These are phyloP conservation scores for Apocynum venetum DNA, from an alignment of 257 asterid genomes.

Conservation along the genomic window DNA sequence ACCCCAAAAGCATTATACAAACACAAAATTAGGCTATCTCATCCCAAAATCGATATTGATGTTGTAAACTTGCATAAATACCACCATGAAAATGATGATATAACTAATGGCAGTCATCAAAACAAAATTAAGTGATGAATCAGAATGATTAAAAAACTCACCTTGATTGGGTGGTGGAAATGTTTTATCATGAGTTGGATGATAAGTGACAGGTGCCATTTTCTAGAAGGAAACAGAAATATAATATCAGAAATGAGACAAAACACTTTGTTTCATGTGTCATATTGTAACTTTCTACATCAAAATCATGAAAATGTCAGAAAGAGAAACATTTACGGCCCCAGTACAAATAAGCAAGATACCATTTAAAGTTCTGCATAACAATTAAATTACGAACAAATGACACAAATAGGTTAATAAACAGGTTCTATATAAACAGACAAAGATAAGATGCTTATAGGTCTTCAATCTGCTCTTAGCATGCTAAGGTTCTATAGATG, in stretches of 20 bases:
- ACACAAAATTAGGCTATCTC: not conserved
- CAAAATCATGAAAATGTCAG: not conserved
- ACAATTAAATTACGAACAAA: not conserved
- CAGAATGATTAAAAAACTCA: slow-evolving; percentile 7
- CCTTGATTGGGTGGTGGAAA: slow-evolving; percentile 52
- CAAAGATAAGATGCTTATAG: not conserved
- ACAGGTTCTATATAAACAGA: not conserved
- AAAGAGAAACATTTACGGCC: not conserved
- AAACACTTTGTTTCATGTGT: not conserved
- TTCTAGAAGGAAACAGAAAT: slow-evolving; percentile 21
- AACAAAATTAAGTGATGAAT: not conserved
- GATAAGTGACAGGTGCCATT: slow-evolving; percentile 36
- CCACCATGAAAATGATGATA: not conserved
- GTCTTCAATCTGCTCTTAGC: not conserved
- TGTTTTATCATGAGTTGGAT: slow-evolving; percentile 42
- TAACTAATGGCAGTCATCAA: not conserved
- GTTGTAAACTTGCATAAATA: not conserved
- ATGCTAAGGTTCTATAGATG: not conserved
- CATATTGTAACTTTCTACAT: not conserved
- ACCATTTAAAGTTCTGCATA: not conserved
- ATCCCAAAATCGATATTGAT: not conserved
- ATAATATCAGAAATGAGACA: slow-evolving; percentile 9
- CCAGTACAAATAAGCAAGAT: not conserved
- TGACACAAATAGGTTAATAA: not conserved
- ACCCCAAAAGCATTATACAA: not conserved